A percentile compares a stretch with the other conserved stretches of the same genome.
Conservation (phyloP, 768 basidiomycete species). For the Gloeopeniophorella convolvens region DNA sequence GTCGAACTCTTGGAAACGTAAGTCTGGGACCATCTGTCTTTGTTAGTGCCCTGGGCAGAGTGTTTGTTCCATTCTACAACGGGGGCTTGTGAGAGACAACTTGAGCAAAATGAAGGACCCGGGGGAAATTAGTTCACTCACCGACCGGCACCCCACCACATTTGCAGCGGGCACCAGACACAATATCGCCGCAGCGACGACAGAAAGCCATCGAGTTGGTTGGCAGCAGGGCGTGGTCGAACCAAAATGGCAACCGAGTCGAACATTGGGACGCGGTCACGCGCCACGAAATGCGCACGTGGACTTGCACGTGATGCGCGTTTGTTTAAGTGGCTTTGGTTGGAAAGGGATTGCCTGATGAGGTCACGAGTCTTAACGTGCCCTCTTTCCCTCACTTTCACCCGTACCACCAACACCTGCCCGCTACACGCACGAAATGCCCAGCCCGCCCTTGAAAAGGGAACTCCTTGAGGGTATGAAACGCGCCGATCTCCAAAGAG, state of each 20-base stretch:
- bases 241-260: not conserved
- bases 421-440: not conserved
- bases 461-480: slow-evolving; percentile 48
- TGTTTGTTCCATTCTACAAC: slow-evolving; percentile 59
- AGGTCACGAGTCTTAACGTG: slow-evolving; percentile 2
- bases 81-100: slow-evolving; percentile 51
- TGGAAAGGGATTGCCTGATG: too few relatives aligned
- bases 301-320: slow-evolving; percentile 3
- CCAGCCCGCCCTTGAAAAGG: slow-evolving; percentile 38
- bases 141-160: slow-evolving; percentile 79
- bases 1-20: slow-evolving; percentile 51
- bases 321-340: too few relatives aligned
- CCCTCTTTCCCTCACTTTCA: not conserved
- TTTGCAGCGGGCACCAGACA: slow-evolving; percentile 60
- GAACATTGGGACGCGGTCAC: too few relatives aligned
- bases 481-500: slow-evolving; percentile 47
- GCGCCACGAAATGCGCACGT: too few relatives aligned
- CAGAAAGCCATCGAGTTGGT: slow-evolving; percentile 66
- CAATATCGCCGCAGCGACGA: slow-evolving; percentile 80
- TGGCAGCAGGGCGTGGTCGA: not conserved
- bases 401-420: not conserved
- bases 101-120: not conserved
- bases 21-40: slow-evolving; percentile 77
- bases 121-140: slow-evolving; percentile 34
- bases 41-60: slow-evolving; percentile 34